A percentile compares a stretch with the other conserved stretches of the same genome.
phyloP scores from a whole-genome alignment of 257 asterid species.

The Capsicum chinense region DNA sequence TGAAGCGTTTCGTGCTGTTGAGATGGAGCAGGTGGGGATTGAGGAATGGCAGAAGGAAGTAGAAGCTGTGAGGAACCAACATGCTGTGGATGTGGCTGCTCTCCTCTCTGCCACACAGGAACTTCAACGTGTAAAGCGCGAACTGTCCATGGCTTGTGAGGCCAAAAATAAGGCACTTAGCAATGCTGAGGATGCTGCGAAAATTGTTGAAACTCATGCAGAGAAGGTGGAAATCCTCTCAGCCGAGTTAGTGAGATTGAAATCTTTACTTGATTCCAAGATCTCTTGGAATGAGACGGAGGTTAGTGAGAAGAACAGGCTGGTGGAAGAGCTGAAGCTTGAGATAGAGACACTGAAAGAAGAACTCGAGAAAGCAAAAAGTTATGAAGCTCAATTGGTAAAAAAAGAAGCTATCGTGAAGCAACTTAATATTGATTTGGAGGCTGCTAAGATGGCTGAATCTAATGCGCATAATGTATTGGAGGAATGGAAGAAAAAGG shows the following conservation, averaged over 20 bases:
- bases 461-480: slow-evolving; percentile 67
- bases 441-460: slow-evolving; percentile 88
- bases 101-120: slow-evolving; percentile 76
- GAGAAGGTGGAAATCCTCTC: slow-evolving; percentile 72
- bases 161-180: slow-evolving; percentile 80
- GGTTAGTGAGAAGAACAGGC: slow-evolving; percentile 57
- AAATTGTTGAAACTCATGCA: slow-evolving; percentile 71
- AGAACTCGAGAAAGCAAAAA: slow-evolving; percentile 64
- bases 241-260: slow-evolving; percentile 70
- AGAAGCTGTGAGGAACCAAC: slow-evolving; percentile 76
- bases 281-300: slow-evolving; percentile 54
- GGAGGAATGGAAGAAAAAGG: slow-evolving; percentile 75
- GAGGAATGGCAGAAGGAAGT: slow-evolving; percentile 82
- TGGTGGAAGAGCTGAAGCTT: slow-evolving; percentile 58
- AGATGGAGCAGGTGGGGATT: slow-evolving; percentile 90
- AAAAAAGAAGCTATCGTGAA: slow-evolving; percentile 73
- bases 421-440: slow-evolving; percentile 83
- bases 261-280: slow-evolving; percentile 66
- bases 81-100: slow-evolving; percentile 71
- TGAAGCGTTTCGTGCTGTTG: slow-evolving; percentile 84
- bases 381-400: slow-evolving; percentile 54
- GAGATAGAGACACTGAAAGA: slow-evolving; percentile 66
- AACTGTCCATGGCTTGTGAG: slow-evolving; percentile 59
- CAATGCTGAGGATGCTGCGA: slow-evolving; percentile 83
- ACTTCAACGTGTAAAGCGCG: slow-evolving; percentile 74